A percentile compares a stretch with the other conserved stretches of the same genome.
These are phyloP conservation scores for Angomonas ambiguus DNA, from an alignment of 208 protist genomes.

Conservation along the genomic window DNA sequence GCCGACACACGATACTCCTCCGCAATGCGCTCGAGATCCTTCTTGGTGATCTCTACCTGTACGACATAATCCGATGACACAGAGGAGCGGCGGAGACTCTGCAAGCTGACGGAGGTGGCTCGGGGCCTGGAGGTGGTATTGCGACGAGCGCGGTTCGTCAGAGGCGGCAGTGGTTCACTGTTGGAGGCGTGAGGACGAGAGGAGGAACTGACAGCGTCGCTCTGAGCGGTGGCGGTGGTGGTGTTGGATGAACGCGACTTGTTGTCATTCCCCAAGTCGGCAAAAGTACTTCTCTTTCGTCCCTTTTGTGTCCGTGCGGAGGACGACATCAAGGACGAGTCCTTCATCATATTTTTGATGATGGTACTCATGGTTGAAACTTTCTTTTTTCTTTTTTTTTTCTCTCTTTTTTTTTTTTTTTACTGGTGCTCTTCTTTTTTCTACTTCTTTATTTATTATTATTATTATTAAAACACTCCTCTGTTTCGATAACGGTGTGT, in stretches of 20 bases:
- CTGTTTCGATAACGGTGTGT: too few species aligned
- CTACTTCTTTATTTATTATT: too few species aligned
- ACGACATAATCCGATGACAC: constrained; percentile 1
- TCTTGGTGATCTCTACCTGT: constrained; percentile 37
- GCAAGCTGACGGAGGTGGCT: background rate
- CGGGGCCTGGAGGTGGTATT: background rate
- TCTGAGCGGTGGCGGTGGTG: background rate
- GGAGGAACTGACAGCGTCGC: background rate
- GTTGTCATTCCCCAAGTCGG: constrained; percentile 34
- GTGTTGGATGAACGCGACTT: constrained; percentile 1
- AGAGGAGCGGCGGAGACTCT: constrained; percentile 14
- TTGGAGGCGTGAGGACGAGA: background rate
- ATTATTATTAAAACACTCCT: too few species aligned
- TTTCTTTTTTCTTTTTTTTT: too few species aligned
- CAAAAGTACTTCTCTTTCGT: constrained; percentile 17
- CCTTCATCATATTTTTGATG: too few species aligned
- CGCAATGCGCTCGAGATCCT: constrained; percentile 41
- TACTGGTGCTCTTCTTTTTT: too few species aligned
- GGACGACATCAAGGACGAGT: too few species aligned
- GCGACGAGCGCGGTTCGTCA: background rate
- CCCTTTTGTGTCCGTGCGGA: background rate
- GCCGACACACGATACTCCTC: constrained; percentile 29
- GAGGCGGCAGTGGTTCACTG: background rate
- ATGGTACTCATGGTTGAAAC: too few species aligned
- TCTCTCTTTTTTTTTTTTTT: too few species aligned